Conservation (phyloP, 2,329 filamentous ascomycete species). For the Pezizomycotina sp. region DNA sequence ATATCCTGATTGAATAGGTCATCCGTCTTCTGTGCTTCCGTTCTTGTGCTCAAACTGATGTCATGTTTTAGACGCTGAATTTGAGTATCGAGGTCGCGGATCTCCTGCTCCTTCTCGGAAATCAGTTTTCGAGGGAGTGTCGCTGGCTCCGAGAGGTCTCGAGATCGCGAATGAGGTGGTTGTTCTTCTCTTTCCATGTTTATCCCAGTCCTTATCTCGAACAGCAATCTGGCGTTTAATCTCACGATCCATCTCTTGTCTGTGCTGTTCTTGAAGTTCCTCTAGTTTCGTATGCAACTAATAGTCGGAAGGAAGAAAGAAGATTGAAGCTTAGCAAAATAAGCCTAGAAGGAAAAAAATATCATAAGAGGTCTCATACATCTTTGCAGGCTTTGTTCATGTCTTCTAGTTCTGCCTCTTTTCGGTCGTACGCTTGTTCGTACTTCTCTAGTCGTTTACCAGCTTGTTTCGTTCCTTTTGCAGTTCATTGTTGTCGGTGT, state of each 20-base stretch:
- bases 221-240: slow-evolving; percentile 16
- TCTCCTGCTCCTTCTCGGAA: slow-evolving; percentile 15
- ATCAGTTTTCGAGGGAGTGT: slow-evolving; percentile 18
- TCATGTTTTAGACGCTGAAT: slow-evolving; percentile 17
- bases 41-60: slow-evolving; percentile 18
- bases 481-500: slow-evolving; percentile 12
- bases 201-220: slow-evolving; percentile 19
- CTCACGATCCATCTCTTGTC: too few species aligned
- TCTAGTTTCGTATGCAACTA: too few species aligned
- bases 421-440: slow-evolving; percentile 12
- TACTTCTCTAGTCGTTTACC: slow-evolving; percentile 16
- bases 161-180: slow-evolving; percentile 17
- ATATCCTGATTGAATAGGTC: slow-evolving; percentile 18
- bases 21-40: slow-evolving; percentile 17
- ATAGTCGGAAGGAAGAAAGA: too few species aligned
- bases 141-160: slow-evolving; percentile 15
- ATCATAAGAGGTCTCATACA: too few species aligned
- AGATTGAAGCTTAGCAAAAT: too few species aligned
- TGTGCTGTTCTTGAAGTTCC: too few species aligned
- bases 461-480: slow-evolving; percentile 17
- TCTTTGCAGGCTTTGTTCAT: slow-evolving; percentile 17
- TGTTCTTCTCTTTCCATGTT: slow-evolving; percentile 20
- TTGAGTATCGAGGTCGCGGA: slow-evolving; percentile 15
- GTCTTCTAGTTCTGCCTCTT: slow-evolving; percentile 17
- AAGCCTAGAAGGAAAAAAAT: too few species aligned